Conservation (phyloP, 768 basidiomycete genomes). For the Suillus weaverae region DNA sequence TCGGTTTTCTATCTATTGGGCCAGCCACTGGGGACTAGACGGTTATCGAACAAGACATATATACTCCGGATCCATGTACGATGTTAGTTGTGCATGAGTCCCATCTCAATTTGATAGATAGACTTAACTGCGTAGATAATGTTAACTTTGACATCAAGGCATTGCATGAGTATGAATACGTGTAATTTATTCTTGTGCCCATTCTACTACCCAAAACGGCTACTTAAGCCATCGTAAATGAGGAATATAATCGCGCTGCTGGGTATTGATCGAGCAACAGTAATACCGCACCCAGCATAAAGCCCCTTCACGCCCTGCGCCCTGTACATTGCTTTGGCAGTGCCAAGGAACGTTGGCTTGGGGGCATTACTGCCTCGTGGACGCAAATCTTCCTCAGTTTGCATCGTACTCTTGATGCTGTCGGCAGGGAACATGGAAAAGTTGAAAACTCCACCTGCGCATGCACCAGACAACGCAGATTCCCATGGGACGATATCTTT, state of each 20-base stretch:
- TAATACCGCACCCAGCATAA: slow-evolving; percentile 93
- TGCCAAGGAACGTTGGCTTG: slow-evolving; percentile 50
- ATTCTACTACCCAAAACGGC: slow-evolving; percentile 43
- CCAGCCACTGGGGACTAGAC: too few relatives aligned
- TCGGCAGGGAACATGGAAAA: slow-evolving; percentile 94
- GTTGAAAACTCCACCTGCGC: slow-evolving; percentile 84
- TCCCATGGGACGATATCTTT: slow-evolving; percentile 71
- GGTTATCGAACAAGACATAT: too few relatives aligned
- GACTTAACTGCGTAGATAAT: too few relatives aligned
- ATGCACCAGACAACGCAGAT: slow-evolving; percentile 82
- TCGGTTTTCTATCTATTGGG: too few relatives aligned
- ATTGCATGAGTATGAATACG: background rate
- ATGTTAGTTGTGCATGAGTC: too few relatives aligned
- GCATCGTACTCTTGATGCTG: slow-evolving; percentile 91
- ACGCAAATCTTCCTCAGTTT: slow-evolving; percentile 88
- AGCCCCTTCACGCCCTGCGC: slow-evolving; percentile 79
- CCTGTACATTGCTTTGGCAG: slow-evolving; percentile 68
- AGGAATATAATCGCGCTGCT: slow-evolving; percentile 92
- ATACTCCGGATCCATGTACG: too few relatives aligned
- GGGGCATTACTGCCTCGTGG: slow-evolving; percentile 40
- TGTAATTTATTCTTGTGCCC: background rate
- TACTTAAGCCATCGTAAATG: slow-evolving; percentile 80
- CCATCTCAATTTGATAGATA: too few relatives aligned
- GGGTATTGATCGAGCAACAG: slow-evolving; percentile 79
- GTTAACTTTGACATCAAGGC: background rate